Evolutionary conservation across 1,284 basidiomycete species (phyloP), one percentile per base, ranked within the genome.

Genomic region (Phaffia rhodozyma): DNA sequence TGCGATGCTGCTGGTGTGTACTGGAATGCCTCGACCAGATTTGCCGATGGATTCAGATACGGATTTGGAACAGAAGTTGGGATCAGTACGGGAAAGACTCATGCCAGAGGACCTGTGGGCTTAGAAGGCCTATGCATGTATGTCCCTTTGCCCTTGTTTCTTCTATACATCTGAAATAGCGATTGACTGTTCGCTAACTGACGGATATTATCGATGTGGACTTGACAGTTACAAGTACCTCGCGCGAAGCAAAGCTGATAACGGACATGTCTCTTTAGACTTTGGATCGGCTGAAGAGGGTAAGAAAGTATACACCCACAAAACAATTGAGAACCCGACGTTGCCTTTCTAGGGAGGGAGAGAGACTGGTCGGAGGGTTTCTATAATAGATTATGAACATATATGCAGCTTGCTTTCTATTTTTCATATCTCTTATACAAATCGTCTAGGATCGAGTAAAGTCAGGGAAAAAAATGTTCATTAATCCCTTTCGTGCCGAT

Each of bases 41-140:
- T 99, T 72, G 88, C 93, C 0, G 96, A 99, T 75, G 96, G 96
- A 1, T 97, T 94, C 76, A 78, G 96, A 63, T 99, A 92, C 75
- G 96, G 96, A 0, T 90, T 97, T 68, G 96, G 96, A 1, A 94
- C 96, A 1, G 96, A 98, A 76, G 94, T 99, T 0, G 96, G 96
- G 11, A 97, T 99, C 72, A 89, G 86, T 72, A 99, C 96, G 0
- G 92, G 92, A 1, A 86, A 90, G 71, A 97, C 96, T 61, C 96
- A 99, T 72, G 94, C 96, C 2, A 80, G 96, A 34, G 96, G 96
- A 1, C 96, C 96, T 0, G 96, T 98, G 1, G 96, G 96, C 0
- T 78, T 98, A 60, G 92, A 97, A 68, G 96, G 96, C 1, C 78
- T 97, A 67, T 87, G 92, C 55, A 94, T 86, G 66, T 97, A 96